phyloP scores from a whole-genome alignment of 2,329 filamentous ascomycete species.

The Berkeleyomyces rouxiae region DNA sequence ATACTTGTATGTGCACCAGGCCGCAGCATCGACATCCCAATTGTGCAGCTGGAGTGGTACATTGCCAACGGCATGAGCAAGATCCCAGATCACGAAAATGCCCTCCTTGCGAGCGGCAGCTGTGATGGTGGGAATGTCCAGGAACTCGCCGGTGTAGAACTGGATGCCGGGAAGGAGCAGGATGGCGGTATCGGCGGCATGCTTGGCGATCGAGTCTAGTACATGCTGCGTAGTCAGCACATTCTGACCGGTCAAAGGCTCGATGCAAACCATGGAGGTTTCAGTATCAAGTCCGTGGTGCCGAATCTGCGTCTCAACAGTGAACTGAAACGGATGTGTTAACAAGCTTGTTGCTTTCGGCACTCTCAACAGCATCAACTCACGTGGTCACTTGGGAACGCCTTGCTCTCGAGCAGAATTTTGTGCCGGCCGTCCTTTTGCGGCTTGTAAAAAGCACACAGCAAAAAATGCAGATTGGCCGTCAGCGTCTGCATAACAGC shows the following conservation, averaged over 20 bases:
- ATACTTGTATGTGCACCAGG: conserved; percentile 93
- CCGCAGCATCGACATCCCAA: conserved; percentile 83
- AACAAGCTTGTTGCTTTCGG: background rate
- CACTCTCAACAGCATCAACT: conserved; percentile 14
- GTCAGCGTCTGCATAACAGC: conserved; percentile 74
- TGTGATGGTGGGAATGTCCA: conserved; percentile 71
- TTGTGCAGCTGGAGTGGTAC: conserved; percentile 65
- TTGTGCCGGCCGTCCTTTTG: conserved; percentile 41
- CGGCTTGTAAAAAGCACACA: conserved; percentile 68
- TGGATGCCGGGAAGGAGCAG: conserved; percentile 75
- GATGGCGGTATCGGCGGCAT: conserved; percentile 56
- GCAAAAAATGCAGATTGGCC: conserved; percentile 57
- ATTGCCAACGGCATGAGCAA: conserved; percentile 75
- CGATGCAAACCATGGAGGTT: conserved; percentile 52
- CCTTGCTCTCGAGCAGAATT: conserved; percentile 67
- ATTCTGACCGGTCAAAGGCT: conserved; percentile 36
- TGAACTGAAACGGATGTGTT: conserved; percentile 36
- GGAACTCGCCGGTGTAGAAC: conserved; percentile 79
- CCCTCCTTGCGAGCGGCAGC: conserved; percentile 53
- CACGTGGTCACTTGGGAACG: conserved; percentile 71
- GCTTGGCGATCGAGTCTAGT: conserved; percentile 53
- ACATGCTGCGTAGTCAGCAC: conserved; percentile 56
- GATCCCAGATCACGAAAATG: conserved; percentile 70
- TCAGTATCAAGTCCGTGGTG: conserved; percentile 48
- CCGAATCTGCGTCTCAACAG: conserved; percentile 58